Conservation (phyloP, 768 basidiomycete species). For the Serendipita sp. region DNA sequence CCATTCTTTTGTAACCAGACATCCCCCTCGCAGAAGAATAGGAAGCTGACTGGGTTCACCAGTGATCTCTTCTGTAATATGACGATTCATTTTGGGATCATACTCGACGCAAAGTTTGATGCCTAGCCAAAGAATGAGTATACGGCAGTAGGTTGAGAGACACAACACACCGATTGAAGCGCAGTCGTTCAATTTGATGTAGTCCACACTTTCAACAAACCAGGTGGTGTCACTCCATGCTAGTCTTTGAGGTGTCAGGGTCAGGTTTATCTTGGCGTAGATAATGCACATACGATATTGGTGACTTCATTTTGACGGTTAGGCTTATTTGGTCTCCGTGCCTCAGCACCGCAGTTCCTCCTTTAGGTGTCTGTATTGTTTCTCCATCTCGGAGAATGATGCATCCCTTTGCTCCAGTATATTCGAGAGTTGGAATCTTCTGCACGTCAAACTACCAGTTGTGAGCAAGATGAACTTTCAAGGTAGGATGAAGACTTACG, state of each 20-base stretch:
- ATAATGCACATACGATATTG: too few relatives aligned
- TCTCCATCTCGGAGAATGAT: not conserved
- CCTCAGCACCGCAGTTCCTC: not conserved
- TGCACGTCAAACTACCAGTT: not conserved
- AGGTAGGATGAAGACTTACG: not conserved
- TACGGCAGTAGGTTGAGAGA: not conserved
- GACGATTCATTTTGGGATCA: not conserved
- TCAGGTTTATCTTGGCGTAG: not conserved
- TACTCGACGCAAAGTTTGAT: not conserved
- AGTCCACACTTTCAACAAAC: not conserved
- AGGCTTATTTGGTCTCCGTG: not conserved
- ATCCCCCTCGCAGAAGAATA: not conserved
- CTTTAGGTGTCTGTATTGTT: not conserved
- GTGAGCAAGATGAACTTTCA: not conserved
- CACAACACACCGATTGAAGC: not conserved
- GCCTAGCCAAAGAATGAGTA: not conserved
- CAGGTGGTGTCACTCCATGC: not conserved
- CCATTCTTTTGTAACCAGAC: not conserved
- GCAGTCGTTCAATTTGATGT: not conserved
- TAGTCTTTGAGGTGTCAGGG: not conserved
- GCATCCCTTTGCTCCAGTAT: not conserved
- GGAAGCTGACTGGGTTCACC: conserved; percentile 1
- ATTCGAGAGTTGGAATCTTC: not conserved
- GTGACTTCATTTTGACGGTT: too few relatives aligned
- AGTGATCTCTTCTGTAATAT: conserved; percentile 1